phyloP scores from a whole-genome alignment of 306 rosid species.

The cucumber (Cucumis sativus) region DNA sequence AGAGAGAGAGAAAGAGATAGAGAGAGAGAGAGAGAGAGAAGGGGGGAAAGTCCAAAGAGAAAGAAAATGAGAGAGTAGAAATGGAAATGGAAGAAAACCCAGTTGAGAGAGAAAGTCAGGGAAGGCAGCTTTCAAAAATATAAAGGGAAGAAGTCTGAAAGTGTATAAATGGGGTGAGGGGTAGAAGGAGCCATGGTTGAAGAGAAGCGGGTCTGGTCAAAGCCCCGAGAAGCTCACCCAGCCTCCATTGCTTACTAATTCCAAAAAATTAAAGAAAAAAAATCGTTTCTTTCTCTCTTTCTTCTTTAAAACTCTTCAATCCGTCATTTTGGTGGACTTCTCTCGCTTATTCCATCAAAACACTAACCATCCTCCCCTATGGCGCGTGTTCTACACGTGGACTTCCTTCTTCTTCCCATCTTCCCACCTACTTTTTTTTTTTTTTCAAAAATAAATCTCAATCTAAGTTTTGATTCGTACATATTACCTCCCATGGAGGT shows the following conservation, averaged over 20 bases:
- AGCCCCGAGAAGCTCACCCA: conserved; percentile 1
- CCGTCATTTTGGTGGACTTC: conserved; percentile 8
- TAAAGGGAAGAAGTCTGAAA: background rate
- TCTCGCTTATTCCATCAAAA: background rate
- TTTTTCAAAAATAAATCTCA: too few species aligned
- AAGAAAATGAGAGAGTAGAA: background rate
- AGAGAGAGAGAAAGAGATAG: background rate
- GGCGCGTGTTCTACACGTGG: background rate
- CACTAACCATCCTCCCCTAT: background rate
- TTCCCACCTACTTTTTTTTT: background rate
- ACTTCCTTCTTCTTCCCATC: background rate
- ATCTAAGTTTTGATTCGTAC: too few species aligned
- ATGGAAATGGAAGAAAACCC: background rate
- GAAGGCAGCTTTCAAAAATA: background rate
- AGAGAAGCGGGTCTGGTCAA: conserved; percentile 8
- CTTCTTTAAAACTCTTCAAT: background rate
- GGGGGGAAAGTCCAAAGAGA: background rate
- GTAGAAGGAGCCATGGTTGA: background rate
- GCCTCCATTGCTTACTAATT: conserved; percentile 12
- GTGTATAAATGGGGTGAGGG: background rate
- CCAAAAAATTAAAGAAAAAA: background rate
- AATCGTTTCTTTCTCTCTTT: background rate
- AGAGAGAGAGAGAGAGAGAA: background rate
- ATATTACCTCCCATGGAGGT: too few species aligned
- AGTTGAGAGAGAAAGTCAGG: background rate